phyloP scores from a whole-genome alignment of 805 yeast genomes.

The Nakazawaea populi region DNA sequence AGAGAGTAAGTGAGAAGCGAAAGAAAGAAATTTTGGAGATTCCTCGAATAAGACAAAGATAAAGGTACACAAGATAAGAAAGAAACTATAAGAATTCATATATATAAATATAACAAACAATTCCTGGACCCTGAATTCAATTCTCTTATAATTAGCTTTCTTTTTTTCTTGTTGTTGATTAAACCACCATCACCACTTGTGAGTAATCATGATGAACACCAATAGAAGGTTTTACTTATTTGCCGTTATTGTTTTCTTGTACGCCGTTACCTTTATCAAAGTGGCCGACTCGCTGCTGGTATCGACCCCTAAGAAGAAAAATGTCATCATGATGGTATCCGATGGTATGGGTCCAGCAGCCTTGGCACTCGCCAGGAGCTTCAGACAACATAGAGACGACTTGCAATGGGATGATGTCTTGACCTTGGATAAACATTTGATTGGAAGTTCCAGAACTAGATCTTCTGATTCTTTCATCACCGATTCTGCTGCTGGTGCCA shows the following conservation, averaged over 20 bases:
- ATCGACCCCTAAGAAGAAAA: constrained; percentile 41
- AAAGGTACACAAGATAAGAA: too few relatives aligned
- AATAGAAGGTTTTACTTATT: not conserved
- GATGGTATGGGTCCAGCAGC: constrained; percentile 97
- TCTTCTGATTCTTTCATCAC: constrained; percentile 75
- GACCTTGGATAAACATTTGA: constrained; percentile 58
- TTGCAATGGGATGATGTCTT: constrained; percentile 52
- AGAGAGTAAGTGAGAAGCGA: too few relatives aligned
- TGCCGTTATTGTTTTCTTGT: not conserved
- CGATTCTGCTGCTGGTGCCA: constrained; percentile 97
- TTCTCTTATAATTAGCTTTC: too few relatives aligned
- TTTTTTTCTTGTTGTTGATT: too few relatives aligned
- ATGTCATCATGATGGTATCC: constrained; percentile 81
- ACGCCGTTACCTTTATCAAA: not conserved
- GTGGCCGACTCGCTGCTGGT: not conserved
- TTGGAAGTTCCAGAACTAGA: constrained; percentile 83
- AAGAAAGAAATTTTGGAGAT: too few relatives aligned
- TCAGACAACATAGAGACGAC: constrained; percentile 53
- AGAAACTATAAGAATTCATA: too few relatives aligned
- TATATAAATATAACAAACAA: too few relatives aligned
- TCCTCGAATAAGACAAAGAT: too few relatives aligned
- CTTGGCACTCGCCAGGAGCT: constrained; percentile 71
- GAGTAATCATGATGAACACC: not conserved
- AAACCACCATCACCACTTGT: not conserved
- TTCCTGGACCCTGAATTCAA: too few relatives aligned